Conservation (phyloP, 2,329 filamentous ascomycete genomes). For the Colletotrichum sp. region DNA sequence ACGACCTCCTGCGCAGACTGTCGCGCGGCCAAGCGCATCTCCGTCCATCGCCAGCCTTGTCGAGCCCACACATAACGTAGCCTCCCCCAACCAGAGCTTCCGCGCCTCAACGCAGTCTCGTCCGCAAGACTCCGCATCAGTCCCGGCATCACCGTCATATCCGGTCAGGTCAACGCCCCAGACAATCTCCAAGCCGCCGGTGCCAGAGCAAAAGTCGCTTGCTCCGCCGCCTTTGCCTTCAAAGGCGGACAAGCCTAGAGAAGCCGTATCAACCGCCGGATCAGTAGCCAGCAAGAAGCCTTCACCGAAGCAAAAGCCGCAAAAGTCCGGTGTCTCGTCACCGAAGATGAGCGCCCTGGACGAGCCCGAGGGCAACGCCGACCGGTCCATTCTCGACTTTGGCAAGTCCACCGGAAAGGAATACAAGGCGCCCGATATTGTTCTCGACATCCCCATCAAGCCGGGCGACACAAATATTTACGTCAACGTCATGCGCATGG, state of each 20-base stretch:
- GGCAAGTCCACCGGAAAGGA: constrained; percentile 66
- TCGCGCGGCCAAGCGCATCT: constrained; percentile 81
- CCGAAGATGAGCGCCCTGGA: constrained; percentile 57
- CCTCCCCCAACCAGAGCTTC: constrained; percentile 36
- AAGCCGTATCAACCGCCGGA: constrained; percentile 5
- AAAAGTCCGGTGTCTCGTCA: constrained; percentile 45
- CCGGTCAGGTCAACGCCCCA: constrained; percentile 38
- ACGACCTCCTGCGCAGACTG: constrained; percentile 41
- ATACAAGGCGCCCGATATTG: constrained; percentile 73
- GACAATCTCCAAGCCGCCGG: constrained; percentile 33
- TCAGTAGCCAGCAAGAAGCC: constrained; percentile 43
- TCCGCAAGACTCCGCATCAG: constrained; percentile 35
- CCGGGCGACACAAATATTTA: constrained; percentile 83
- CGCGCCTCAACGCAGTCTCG: constrained; percentile 30
- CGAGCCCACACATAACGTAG: constrained; percentile 59
- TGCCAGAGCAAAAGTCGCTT: constrained; percentile 44
- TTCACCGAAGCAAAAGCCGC: constrained; percentile 53
- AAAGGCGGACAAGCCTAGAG: constrained; percentile 20
- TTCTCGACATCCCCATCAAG: constrained; percentile 81
- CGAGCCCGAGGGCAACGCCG: constrained; percentile 39
- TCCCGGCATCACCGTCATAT: constrained; percentile 49
- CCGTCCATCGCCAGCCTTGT: constrained; percentile 92
- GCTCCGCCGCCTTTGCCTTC: constrained; percentile 37
- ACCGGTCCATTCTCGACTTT: constrained; percentile 66
- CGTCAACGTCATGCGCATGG: constrained; percentile 93